Conservation (phyloP, 148 eudicot species). For the Rhododendron simsii region DNA sequence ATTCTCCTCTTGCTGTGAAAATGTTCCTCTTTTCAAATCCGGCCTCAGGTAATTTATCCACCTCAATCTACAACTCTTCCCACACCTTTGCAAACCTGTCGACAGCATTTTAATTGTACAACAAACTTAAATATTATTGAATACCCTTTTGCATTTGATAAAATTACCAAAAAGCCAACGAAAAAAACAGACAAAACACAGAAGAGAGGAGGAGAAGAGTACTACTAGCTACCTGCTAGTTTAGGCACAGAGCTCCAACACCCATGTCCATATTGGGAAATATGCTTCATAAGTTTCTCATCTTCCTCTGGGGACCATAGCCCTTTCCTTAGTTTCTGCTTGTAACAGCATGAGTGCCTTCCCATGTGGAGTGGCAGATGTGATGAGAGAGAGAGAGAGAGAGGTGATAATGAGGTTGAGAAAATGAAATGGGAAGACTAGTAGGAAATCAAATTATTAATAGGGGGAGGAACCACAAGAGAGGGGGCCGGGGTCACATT, state of each 20-base stretch:
- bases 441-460: conserved; percentile 82
- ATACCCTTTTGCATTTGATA: not conserved
- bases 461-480: conserved; percentile 32
- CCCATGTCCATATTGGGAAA: conserved; percentile 80
- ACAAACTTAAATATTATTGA: not conserved
- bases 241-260: conserved; percentile 99
- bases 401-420: conserved; percentile 22
- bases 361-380: conserved; percentile 47
- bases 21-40: conserved; percentile 89
- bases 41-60: conserved; percentile 96
- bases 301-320: conserved; percentile 99
- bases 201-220: not conserved
- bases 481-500: conserved; percentile 44
- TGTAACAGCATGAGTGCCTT: conserved; percentile 89
- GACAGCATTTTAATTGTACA: not conserved
- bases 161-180: not conserved
- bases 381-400: conserved; percentile 28
- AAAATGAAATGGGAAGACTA: conserved; percentile 69
- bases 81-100: conserved; percentile 85
- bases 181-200: too few relatives aligned
- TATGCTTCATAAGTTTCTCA: conserved; percentile 83
- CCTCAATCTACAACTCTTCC: conserved; percentile 88
- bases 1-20: conserved; percentile 78
- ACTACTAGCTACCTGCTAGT: conserved; percentile 57
- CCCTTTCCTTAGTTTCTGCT: conserved; percentile 93